These are phyloP conservation scores for Corynespora cassiicola DNA, from an alignment of 2,329 filamentous ascomycete species.

Conservation along the genomic window DNA sequence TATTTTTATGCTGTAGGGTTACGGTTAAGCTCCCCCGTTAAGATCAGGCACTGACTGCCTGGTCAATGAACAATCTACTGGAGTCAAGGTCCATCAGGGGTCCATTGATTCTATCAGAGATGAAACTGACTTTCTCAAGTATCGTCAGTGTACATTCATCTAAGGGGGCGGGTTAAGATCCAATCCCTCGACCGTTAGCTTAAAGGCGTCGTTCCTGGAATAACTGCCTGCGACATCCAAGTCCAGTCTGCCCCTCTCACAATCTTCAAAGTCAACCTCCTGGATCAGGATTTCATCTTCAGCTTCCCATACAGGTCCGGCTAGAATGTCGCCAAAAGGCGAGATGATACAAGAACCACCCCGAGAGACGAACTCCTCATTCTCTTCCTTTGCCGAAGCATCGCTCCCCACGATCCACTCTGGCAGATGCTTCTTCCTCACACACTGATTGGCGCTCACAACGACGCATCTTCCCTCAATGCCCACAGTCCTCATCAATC, in stretches of 20 bases:
- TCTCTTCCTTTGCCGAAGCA: constrained; percentile 19
- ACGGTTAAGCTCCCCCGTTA: too few species aligned
- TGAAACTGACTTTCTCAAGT: too few species aligned
- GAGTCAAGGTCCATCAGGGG: too few species aligned
- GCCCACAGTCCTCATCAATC: constrained; percentile 81
- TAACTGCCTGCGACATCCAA: constrained; percentile 87
- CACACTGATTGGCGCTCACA: constrained; percentile 83
- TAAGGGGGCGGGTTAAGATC: constrained; percentile 66
- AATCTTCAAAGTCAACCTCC: constrained; percentile 88
- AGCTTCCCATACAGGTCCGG: constrained; percentile 81
- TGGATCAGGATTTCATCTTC: constrained; percentile 71
- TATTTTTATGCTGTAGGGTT: too few species aligned
- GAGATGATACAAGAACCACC: constrained; percentile 85
- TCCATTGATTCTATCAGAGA: too few species aligned
- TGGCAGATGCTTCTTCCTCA: constrained; percentile 65
- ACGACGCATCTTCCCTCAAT: constrained; percentile 86
- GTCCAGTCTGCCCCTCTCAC: constrained; percentile 80
- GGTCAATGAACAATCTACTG: too few species aligned
- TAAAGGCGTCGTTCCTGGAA: constrained; percentile 73
- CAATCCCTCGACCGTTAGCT: constrained; percentile 65
- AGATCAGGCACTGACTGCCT: too few species aligned
- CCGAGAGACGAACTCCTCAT: constrained; percentile 66
- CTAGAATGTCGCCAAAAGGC: constrained; percentile 79
- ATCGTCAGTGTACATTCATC: too few species aligned
- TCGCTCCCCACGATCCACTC: constrained; percentile 57